Evolutionary conservation across 352 stramenopile species (phyloP).

Genomic region (Blastocystis sp.): DNA sequence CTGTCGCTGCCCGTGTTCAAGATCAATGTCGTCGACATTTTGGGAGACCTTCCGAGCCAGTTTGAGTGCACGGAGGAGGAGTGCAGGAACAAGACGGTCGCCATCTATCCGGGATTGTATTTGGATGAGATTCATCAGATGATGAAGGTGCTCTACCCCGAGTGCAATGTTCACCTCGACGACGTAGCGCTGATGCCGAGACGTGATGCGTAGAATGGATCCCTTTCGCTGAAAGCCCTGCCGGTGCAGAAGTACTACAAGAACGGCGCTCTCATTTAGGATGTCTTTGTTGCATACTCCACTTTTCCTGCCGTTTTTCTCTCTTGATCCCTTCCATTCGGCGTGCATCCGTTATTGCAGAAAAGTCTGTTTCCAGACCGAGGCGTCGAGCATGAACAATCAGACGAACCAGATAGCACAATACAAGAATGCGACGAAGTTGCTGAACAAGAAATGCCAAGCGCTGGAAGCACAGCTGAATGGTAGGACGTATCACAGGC

Average conservation of each 20-base stretch:
- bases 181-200: not conserved
- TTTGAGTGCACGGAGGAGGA: not conserved
- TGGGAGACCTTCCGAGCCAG: not conserved
- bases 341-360: not conserved
- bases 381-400: constrained; percentile 26
- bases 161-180: not conserved
- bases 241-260: constrained; percentile 13
- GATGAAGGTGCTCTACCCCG: constrained; percentile 23
- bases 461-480: constrained; percentile 39
- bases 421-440: constrained; percentile 64
- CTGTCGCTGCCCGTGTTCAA: constrained; percentile 21
- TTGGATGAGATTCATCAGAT: not conserved
- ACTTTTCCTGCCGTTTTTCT: not conserved
- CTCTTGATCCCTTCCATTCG: not conserved
- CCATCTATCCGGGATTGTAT: constrained; percentile 1
- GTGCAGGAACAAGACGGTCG: not conserved
- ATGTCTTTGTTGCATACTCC: not conserved
- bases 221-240: not conserved
- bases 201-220: constrained; percentile 27
- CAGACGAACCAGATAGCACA: constrained; percentile 37
- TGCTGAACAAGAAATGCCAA: constrained; percentile 70
- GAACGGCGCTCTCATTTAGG: constrained; percentile 2
- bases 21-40: constrained; percentile 11
- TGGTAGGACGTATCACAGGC: not conserved
- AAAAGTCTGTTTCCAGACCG: not conserved